A percentile compares a stretch with the other conserved stretches of the same genome.
Evolutionary conservation across 257 asterid species (phyloP).

Genomic region (Petunia secreta): DNA sequence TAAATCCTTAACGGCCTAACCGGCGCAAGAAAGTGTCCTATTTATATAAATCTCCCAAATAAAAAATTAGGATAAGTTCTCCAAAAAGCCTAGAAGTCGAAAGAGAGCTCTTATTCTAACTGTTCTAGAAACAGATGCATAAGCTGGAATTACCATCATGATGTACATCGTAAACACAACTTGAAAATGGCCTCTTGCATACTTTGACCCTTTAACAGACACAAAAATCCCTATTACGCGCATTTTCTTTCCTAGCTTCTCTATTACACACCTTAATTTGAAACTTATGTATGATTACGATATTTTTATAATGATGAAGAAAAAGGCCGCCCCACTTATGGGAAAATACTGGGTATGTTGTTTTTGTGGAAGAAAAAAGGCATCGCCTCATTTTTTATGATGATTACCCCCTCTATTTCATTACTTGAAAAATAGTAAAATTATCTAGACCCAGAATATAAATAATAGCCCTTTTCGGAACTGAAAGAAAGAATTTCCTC

Average conservation of each 20-base stretch:
- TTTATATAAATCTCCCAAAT: no score
- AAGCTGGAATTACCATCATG: slow-evolving; percentile 6
- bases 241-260: neutral
- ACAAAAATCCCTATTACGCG: neutral
- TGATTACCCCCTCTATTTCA: neutral
- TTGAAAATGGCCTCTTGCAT: neutral
- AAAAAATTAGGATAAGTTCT: no score
- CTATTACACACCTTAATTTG: neutral
- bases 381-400: no score
- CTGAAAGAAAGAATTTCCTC: neutral
- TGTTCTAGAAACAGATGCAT: neutral
- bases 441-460: neutral
- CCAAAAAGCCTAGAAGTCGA: no score
- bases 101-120: neutral
- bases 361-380: no score
- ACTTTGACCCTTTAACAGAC: neutral
- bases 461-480: neutral
- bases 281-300: neutral
- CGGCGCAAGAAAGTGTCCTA: no score
- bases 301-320: no score
- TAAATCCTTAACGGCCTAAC: no score
- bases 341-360: no score
- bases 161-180: neutral
- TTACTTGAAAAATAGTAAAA: neutral
- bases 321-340: no score